Evolutionary conservation across 2,329 filamentous ascomycete species (phyloP), one percentile per base, ranked within the genome.

Genomic region (Microcyclosporella mali): DNA sequence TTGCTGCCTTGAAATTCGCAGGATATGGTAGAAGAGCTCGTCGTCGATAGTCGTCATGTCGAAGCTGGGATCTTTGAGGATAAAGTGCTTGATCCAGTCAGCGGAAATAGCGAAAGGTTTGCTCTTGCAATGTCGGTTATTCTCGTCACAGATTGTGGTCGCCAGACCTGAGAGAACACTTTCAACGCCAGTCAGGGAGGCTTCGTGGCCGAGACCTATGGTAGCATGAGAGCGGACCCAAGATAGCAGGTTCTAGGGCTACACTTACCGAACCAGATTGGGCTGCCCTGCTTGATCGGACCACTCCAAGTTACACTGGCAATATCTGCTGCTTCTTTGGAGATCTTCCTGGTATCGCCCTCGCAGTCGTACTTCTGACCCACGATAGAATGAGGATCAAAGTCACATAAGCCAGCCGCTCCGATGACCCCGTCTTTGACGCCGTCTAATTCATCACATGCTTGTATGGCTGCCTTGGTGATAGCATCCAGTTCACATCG

Each of bases 371-470:
- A 56, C 6, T 48, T 40, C 18, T 51, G 36, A 7, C 60, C 62
- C 2, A 65, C 55, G 14, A 62, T 37, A 0, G 54, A 45, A 8
- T 45, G 37, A 1, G 65, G 56, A 40, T 65, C 54, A 41, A 65
- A 64, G 1, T 46, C 33, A 46, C 63, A 66, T 12, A 49, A 46
- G 3, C 51, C 50, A 2, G 52, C 49, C 17, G 53, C 55, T 15
- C 56, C 47, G 35, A 66, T 56, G 12, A 66, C 51, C 1, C 63
- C 58, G 41, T 69, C 66, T 33, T 55, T 45, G 3, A 67, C 55
- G 1, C 65, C 66, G 40, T 68, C 65, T 1, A 66, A 47, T 8
- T 43, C 52, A 40, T 68, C 66, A 39, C 66, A 69, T 6, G 56
- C 59, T 7, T 51, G 46, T 4, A 68, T 54, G 2, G 64, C 66